These are phyloP conservation scores for Omphalea diandra DNA, from an alignment of 441 rosid genomes.

Conservation along the genomic window DNA sequence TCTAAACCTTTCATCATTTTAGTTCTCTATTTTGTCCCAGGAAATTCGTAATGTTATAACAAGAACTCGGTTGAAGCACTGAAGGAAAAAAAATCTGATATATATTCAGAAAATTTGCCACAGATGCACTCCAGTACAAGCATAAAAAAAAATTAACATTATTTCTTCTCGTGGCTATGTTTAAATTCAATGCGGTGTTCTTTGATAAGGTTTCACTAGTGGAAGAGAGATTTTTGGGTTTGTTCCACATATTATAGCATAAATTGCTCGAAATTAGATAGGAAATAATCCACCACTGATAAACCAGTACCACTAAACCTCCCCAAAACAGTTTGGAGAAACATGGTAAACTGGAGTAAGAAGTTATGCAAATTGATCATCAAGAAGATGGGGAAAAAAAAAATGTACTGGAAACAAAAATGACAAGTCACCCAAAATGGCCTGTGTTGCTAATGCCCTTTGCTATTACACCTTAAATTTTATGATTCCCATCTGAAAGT, in stretches of 20 bases:
- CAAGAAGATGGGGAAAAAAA: too few relatives aligned
- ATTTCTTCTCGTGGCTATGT: background rate
- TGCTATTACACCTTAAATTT: background rate
- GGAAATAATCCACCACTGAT: background rate
- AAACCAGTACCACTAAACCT: background rate
- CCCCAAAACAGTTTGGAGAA: background rate
- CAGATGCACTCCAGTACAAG: background rate
- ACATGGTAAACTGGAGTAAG: background rate
- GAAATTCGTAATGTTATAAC: background rate
- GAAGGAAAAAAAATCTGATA: too few relatives aligned
- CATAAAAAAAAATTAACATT: background rate
- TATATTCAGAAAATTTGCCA: background rate
- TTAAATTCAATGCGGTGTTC: background rate
- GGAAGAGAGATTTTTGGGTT: background rate
- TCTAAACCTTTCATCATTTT: background rate
- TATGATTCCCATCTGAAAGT: background rate
- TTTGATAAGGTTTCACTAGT: background rate
- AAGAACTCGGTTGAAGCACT: too few relatives aligned
- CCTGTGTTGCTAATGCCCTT: background rate
- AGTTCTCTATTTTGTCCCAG: background rate
- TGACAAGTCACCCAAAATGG: background rate
- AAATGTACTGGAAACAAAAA: background rate
- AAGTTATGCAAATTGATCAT: background rate
- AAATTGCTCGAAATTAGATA: background rate
- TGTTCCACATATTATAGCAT: background rate